Percentiles rank a stretch among this genome's conserved stretches.
Evolutionary conservation across 768 basidiomycete genomes (phyloP).

Genomic region (Agaricus subrufescens): DNA sequence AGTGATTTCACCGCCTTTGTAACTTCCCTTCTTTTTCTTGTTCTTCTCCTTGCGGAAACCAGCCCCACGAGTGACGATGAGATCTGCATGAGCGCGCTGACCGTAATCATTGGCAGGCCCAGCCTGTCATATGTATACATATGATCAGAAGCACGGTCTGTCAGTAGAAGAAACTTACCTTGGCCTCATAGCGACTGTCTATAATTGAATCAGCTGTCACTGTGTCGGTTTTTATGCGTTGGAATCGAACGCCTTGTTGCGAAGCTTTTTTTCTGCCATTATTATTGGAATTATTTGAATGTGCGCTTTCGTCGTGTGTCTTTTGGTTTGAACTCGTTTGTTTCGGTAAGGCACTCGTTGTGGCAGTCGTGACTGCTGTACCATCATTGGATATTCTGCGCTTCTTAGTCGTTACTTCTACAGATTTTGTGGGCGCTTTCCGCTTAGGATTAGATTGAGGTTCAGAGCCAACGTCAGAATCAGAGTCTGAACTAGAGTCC

Average conservation of each 20-base stretch:
- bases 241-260: slow-evolving; percentile 66
- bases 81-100: slow-evolving; percentile 74
- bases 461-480: slow-evolving; percentile 17
- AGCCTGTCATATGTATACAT: slow-evolving; percentile 32
- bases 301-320: slow-evolving; percentile 9
- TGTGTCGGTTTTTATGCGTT: slow-evolving; percentile 66
- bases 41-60: slow-evolving; percentile 99
- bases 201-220: slow-evolving; percentile 33
- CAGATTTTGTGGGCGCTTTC: background rate
- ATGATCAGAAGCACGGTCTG: slow-evolving; percentile 3
- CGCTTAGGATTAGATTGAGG: background rate
- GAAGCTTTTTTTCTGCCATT: slow-evolving; percentile 28
- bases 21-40: slow-evolving; percentile 97
- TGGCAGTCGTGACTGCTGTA: slow-evolving; percentile 41
- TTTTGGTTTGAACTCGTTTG: slow-evolving; percentile 10
- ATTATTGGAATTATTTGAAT: background rate
- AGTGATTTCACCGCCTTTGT: slow-evolving; percentile 93
- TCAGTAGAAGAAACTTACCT: slow-evolving; percentile 40
- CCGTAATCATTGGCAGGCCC: slow-evolving; percentile 81
- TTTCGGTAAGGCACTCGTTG: slow-evolving; percentile 19
- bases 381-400: slow-evolving; percentile 51
- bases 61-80: slow-evolving; percentile 90
- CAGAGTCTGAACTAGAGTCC: slow-evolving; percentile 19
- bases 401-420: slow-evolving; percentile 44
- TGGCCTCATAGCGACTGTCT: slow-evolving; percentile 79